Percentiles rank a stretch among this genome's conserved stretches.
These are phyloP conservation scores for Suhomyces bokatorum DNA, from an alignment of 1,139 yeast species.

Conservation along the genomic window DNA sequence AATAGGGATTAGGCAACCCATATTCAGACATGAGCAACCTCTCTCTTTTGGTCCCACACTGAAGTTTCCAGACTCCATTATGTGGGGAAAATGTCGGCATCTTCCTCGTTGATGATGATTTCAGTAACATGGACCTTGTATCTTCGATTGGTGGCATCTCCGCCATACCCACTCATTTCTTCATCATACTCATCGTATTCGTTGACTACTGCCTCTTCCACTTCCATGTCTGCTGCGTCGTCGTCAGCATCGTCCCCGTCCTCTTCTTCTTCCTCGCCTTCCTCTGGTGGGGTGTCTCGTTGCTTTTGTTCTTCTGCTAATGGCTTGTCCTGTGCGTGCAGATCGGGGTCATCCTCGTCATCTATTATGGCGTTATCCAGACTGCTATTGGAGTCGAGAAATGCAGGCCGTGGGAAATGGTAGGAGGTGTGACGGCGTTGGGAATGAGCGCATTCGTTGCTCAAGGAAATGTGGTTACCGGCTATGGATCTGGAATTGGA, in stretches of 20 bases:
- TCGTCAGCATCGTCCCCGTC: slow-evolving; percentile 12
- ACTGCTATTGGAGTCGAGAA: slow-evolving; percentile 14
- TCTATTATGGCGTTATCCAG: slow-evolving; percentile 20
- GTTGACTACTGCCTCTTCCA: slow-evolving; percentile 5
- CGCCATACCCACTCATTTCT: slow-evolving; percentile 26
- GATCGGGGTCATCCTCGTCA: slow-evolving; percentile 16
- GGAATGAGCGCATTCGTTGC: background rate
- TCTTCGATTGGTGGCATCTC: slow-evolving; percentile 28
- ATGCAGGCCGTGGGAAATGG: slow-evolving; percentile 30
- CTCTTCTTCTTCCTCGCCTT: background rate
- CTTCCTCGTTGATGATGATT: slow-evolving; percentile 45
- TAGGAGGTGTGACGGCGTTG: slow-evolving; percentile 36
- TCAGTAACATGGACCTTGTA: slow-evolving; percentile 56
- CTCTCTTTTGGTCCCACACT: background rate
- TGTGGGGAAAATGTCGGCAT: slow-evolving; percentile 18
- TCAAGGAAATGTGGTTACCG: slow-evolving; percentile 5
- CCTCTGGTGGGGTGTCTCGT: slow-evolving; percentile 1
- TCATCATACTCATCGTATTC: slow-evolving; percentile 17
- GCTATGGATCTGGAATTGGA: slow-evolving; percentile 16
- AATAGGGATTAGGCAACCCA: no score
- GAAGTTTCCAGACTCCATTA: background rate
- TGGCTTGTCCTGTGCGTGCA: no score
- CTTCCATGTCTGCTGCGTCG: slow-evolving; percentile 18
- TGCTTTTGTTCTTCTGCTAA: background rate
- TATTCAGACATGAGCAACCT: background rate